phyloP scores from a whole-genome alignment of 2,329 filamentous ascomycete species.

The Pyricularia pennisetigena region DNA sequence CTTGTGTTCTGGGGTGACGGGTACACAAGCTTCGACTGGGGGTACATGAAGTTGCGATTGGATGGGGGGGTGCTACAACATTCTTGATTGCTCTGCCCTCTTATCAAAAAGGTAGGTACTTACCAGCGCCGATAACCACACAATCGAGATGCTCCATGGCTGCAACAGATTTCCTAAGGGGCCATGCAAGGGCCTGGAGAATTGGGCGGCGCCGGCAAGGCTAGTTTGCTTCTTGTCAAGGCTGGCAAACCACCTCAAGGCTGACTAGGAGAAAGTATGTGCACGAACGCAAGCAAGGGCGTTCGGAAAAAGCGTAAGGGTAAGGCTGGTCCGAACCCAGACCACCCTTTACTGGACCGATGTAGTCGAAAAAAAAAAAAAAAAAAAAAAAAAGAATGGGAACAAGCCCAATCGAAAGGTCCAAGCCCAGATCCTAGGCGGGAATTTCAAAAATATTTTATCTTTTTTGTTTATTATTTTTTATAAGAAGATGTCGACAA shows the following conservation, averaged over 20 bases:
- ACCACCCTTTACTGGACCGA: neutral
- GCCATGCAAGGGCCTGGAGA: neutral
- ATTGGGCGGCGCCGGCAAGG: neutral
- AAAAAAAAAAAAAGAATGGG: neutral
- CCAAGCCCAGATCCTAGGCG: neutral
- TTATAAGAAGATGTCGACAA: neutral
- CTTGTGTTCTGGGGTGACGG: neutral
- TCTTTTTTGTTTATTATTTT: no score
- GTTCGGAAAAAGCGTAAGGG: neutral
- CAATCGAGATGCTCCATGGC: conserved; percentile 34
- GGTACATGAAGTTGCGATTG: neutral
- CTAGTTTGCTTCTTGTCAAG: neutral
- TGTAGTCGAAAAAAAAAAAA: neutral
- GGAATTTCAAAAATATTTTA: neutral
- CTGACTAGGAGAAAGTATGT: neutral
- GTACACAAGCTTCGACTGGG: neutral
- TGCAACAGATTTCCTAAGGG: neutral
- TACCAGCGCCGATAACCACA: conserved; percentile 44
- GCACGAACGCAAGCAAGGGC: neutral
- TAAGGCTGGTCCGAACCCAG: neutral
- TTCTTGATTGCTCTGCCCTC: neutral
- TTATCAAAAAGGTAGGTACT: conserved; percentile 12
- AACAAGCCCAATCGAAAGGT: neutral
- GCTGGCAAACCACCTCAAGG: neutral
- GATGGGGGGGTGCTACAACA: neutral